Percentiles rank a stretch among this genome's conserved stretches.
These are phyloP conservation scores for Neopestalotiopsis sp. DNA, from an alignment of 2,329 filamentous ascomycete species.

Conservation along the genomic window DNA sequence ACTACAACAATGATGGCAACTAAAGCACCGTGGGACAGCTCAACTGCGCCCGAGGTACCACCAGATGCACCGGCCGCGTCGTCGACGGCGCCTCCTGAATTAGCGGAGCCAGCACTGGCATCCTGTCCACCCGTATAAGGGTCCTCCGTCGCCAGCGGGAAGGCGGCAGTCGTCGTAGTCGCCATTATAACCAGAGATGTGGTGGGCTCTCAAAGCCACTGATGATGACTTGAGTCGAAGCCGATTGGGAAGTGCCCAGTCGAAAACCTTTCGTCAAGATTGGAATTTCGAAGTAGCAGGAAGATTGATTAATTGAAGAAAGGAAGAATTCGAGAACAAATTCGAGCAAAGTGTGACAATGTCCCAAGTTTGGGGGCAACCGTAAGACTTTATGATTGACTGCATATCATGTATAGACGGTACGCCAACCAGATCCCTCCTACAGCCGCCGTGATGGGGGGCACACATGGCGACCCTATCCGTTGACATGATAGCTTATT, in stretches of 20 bases:
- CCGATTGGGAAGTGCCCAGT: background rate
- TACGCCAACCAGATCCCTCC: conserved; percentile 4
- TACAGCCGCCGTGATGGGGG: conserved; percentile 14
- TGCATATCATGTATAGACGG: background rate
- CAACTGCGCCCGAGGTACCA: conserved; percentile 60
- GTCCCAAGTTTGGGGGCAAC: background rate
- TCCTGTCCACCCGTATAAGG: conserved; percentile 40
- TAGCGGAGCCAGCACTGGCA: conserved; percentile 37
- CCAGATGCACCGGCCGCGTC: conserved; percentile 70
- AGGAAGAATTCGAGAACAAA: background rate
- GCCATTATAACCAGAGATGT: conserved; percentile 43
- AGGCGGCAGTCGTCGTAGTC: conserved; percentile 40
- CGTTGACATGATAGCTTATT: background rate
- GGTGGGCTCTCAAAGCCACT: conserved; percentile 25
- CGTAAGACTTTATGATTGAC: conserved; percentile 11
- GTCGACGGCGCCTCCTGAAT: conserved; percentile 45
- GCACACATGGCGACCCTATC: background rate
- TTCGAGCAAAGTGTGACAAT: background rate
- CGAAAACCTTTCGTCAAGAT: background rate
- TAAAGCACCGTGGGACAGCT: conserved; percentile 70
- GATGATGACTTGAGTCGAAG: background rate
- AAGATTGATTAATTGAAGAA: background rate
- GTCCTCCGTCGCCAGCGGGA: conserved; percentile 49
- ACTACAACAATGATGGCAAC: conserved; percentile 79
- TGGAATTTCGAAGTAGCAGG: conserved; percentile 21